Percentiles rank a stretch among this genome's conserved stretches.
phyloP scores from a whole-genome alignment of 768 basidiomycete species.

The Astraeus odoratus region DNA sequence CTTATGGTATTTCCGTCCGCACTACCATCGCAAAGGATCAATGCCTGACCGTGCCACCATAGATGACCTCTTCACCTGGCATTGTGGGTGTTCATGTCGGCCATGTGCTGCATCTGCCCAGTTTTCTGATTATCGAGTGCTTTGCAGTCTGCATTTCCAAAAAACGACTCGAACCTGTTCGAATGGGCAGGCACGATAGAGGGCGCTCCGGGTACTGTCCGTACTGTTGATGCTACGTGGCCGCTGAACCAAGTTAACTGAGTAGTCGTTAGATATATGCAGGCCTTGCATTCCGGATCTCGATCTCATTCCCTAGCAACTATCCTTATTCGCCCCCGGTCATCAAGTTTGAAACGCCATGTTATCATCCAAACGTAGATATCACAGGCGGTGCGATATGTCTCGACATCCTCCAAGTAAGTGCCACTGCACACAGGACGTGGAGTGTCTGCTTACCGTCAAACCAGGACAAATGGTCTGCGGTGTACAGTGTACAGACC shows the following conservation, averaged over 20 bases:
- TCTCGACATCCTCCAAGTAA: constrained; percentile 80
- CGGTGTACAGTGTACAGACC: constrained; percentile 87
- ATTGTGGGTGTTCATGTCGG: constrained; percentile 48
- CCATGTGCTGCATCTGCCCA: not conserved
- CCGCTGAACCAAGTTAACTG: not conserved
- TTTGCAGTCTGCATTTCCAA: constrained; percentile 80
- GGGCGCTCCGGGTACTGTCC: constrained; percentile 68
- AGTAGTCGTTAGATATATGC: constrained; percentile 56
- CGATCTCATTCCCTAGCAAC: constrained; percentile 78
- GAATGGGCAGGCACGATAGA: constrained; percentile 90
- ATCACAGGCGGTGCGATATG: constrained; percentile 72
- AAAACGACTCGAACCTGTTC: constrained; percentile 78
- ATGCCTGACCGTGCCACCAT: constrained; percentile 7
- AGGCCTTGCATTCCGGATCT: constrained; percentile 75
- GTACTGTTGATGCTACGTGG: constrained; percentile 18
- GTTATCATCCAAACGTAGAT: constrained; percentile 90
- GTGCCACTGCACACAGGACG: constrained; percentile 3
- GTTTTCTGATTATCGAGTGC: not conserved
- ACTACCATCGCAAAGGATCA: not conserved
- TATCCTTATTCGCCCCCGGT: constrained; percentile 83
- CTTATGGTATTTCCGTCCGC: constrained; percentile 66
- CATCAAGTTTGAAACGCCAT: constrained; percentile 85
- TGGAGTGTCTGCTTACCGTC: constrained; percentile 5
- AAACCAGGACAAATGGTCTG: constrained; percentile 83
- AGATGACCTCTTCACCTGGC: constrained; percentile 89